Base-by-base conservation (phyloP, 1,284 basidiomycete species). In the Pseudozyma thailandica region DNA sequence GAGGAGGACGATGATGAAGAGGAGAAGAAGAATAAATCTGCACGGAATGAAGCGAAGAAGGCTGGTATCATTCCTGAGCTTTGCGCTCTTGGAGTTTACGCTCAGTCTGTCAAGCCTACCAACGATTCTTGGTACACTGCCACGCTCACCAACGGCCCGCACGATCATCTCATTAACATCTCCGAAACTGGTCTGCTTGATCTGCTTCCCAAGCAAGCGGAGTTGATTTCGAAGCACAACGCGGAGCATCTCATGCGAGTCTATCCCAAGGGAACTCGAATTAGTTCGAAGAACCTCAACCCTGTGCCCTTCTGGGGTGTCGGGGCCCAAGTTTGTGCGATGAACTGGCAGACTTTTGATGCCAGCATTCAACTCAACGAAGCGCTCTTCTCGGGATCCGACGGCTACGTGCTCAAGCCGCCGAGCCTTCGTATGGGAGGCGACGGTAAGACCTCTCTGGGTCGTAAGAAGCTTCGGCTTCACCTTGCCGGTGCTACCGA, bases 331-430 rank as follows among this genome's bases (percentile, higher is more conserved):
- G 85, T 90, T n/a, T 86, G 86, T 6, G 86, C 87, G 27, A 81
- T 90, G 39, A 90, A 90, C 75, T 89, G 88, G 88, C 89, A 90
- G 35, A 75, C 71, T 2, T 81, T 77, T 51, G 79, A 79, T 52
- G 50, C 52, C 15, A 73, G 74, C 25, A 70, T 84, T 51, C 83
- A 84, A 50, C 77, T 90, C 33, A 89, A 89, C 64, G 89, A 89
- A 74, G 89, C 86, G 0, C 85, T 90, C 84, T 90, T 90, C 74
- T 85, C 85, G 0, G 89, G 87, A 0, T 87, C 85, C 2, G 77
- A 83, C 4, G 89, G 89, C 0, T 90, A 87, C 86, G 86, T 88
- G 0, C 80, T 86, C 41, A 89, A 88, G 70, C 88, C 85, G 3
- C 54, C 71, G 82, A 27, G 75, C 60, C 49, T 82, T 56, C 57